Base-by-base conservation (phyloP, 306 rosid genomes). In the Fragaria iinumae region DNA sequence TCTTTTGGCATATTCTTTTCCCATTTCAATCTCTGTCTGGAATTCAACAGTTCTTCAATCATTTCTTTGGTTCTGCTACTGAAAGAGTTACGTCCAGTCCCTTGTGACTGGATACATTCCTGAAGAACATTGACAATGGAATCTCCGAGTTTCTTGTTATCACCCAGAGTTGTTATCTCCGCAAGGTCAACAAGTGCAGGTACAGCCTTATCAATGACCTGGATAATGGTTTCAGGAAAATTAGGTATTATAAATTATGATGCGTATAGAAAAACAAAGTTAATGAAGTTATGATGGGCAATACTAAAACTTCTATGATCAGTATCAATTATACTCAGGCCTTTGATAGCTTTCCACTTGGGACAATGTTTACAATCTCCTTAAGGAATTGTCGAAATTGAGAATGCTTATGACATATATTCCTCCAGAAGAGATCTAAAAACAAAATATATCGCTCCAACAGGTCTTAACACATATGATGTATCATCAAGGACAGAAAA, bases 1-100 rank as follows among this genome's bases (percentile, higher is more conserved):
- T 92, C 99, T 84, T 92, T 96, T 74, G 97, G 97, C 96, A 92
- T 92, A 79, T 60, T 88, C 87, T 96, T 96, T 84, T 96, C 99
- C 99, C 98, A 86, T 75, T 89, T 89, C 80, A 90, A 83, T 85
- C 96, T 89, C 85, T 89, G 91, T 82, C 89, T 89, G 13, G 97
- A 87, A 78, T 87, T 83, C 76, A 91, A 36, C 38, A 96, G 81
- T 77, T 92, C 99, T 83, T 96, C 99, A 49, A 92, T 88, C 86
- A 89, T 89, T 70, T 96, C 98, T 84, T 90, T 91, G 6, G 89
- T 87, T 39, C 86, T 88, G 68, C 73, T 87, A 80, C 83, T 82
- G 53, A 87, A 63, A 38, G 97, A 75, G 73, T 83, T 87, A 72
- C 91, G 88, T 43, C 97, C 97, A 1, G 89, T 81, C 72, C 91